Evolutionary conservation across 257 asterid genomes (phyloP).

Genomic region (Solanum arcanum): DNA sequence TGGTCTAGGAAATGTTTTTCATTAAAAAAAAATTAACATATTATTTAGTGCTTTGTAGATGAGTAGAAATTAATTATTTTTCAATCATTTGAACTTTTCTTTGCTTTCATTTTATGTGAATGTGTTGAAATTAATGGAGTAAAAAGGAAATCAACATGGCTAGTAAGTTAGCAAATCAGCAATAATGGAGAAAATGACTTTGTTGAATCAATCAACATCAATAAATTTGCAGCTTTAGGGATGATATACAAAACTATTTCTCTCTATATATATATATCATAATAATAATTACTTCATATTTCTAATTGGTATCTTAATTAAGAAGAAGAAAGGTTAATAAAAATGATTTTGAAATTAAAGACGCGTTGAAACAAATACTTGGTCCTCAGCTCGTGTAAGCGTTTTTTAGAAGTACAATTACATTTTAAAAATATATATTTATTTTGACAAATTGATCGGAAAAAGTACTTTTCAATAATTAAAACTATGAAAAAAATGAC

Average conservation of each 20-base stretch:
- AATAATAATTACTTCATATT: background rate
- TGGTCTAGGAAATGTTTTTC: background rate
- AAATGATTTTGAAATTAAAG: background rate
- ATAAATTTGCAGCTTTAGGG: background rate
- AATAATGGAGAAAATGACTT: background rate
- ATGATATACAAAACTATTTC: background rate
- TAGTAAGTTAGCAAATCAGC: background rate
- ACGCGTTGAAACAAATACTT: background rate
- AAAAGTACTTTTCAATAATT: background rate
- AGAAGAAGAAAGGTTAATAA: background rate
- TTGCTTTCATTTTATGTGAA: background rate
- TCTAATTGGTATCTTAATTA: background rate
- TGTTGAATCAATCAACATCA: background rate
- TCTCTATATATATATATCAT: no score
- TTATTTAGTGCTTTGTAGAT: background rate
- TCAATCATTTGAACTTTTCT: background rate
- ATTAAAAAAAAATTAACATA: background rate
- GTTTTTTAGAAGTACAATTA: background rate
- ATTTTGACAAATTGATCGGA: background rate
- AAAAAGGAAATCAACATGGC: background rate
- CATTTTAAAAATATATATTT: background rate
- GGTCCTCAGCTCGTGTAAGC: background rate
- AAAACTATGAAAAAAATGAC: background rate
- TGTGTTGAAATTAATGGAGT: background rate
- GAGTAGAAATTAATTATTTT: background rate